Evolutionary conservation across 768 basidiomycete genomes (phyloP), one percentile per base, ranked within the genome.

Genomic region (Cubamyces sp.): DNA sequence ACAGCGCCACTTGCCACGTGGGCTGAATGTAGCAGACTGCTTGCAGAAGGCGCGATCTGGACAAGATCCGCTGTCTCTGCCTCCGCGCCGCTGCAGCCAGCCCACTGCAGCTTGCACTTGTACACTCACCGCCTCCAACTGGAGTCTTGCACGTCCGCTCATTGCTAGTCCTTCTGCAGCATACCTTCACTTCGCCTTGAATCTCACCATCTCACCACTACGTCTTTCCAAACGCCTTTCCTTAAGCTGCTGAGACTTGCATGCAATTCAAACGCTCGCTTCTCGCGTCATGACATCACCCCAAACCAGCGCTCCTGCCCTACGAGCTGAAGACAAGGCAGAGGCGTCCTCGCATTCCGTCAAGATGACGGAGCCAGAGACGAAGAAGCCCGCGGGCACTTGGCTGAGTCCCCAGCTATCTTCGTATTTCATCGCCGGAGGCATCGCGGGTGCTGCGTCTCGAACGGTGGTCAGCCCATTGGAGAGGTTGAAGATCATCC

Each of bases 401-500:
- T 69, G 58, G 63, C 47, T 76, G 28, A 75, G 68, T 61, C 74
- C 77, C 5, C 76, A 79, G 57, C 66, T 79, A 28, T 66, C 74
- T 23, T 76, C 81, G 47, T 85, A 84, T 66, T 84, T 84, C 68
- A 75, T 84, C 60, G 83, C 84, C 1, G 83, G 83, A 39, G 83
- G 83, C 30, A 57, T 80, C 54, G 83, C 83, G 34, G 83, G 83
- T 28, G 83, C 84, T 39, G 87, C 92, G 9, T 93, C 91, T 61
- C 80, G 96, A 57, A 97, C 96, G 2, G 92, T 97, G 15, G 96
- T 98, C 51, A 90, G 87, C 67, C 96, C 96, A 11, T 74, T 98
- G 15, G 95, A 98, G 70, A 79, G 96, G 61, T 80, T 98, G 57
- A 99, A 99, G 76, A 98, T 99, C 71, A 97, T 99, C 63, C 89